These are phyloP conservation scores for Dichotomocladium elegans DNA, from an alignment of 371 early-diverging fungal species.

Conservation along the genomic window DNA sequence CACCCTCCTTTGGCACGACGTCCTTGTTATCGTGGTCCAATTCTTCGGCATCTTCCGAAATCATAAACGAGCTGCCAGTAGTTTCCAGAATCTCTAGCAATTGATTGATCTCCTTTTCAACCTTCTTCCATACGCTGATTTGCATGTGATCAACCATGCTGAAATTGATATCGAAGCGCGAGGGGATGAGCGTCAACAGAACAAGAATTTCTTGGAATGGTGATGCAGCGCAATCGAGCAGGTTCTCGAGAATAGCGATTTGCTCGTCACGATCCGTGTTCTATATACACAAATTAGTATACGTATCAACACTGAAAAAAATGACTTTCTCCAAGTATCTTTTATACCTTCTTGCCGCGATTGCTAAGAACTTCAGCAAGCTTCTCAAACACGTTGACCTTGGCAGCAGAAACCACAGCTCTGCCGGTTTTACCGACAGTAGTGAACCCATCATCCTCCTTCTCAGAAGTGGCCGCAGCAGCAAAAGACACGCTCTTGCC, in stretches of 20 bases:
- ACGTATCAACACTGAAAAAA: not conserved
- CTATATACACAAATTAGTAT: conserved; percentile 31
- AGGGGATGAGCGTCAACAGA: conserved; percentile 82
- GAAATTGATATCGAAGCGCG: conserved; percentile 84
- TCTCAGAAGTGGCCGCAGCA: conserved; percentile 13
- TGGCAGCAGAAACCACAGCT: conserved; percentile 34
- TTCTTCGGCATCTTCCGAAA: conserved; percentile 66
- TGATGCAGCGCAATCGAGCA: conserved; percentile 65
- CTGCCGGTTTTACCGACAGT: conserved; percentile 83
- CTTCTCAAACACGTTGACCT: conserved; percentile 80
- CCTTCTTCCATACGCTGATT: conserved; percentile 77
- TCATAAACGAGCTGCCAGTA: conserved; percentile 52
- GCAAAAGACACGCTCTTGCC: conserved; percentile 8
- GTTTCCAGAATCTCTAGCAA: conserved; percentile 75
- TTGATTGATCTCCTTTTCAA: conserved; percentile 66
- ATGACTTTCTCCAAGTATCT: not conserved
- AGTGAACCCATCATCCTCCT: conserved; percentile 75
- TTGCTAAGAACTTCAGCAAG: conserved; percentile 77
- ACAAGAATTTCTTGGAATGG: conserved; percentile 85
- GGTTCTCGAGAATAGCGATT: conserved; percentile 61
- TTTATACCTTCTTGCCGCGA: conserved; percentile 88
- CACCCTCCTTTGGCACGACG: conserved; percentile 44
- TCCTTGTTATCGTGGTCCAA: conserved; percentile 71
- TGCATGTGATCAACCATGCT: conserved; percentile 69
- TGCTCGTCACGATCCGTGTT: conserved; percentile 85